These are phyloP conservation scores for Phytophthora hybrid DNA, from an alignment of 352 stramenopile genomes.

Conservation along the genomic window DNA sequence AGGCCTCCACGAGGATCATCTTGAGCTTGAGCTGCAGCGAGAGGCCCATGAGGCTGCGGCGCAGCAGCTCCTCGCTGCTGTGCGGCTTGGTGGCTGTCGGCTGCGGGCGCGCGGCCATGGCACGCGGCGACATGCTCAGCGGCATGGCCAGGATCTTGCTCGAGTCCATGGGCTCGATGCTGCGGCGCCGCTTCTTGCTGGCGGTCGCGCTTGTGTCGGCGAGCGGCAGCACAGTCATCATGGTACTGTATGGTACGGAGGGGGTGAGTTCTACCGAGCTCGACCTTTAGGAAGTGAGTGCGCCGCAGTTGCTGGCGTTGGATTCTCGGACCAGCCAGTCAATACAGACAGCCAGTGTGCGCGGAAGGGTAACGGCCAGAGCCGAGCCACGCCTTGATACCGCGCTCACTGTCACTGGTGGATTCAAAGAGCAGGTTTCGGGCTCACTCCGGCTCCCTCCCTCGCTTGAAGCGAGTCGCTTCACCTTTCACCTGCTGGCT, in stretches of 20 bases:
- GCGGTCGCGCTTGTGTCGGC: conserved; percentile 37
- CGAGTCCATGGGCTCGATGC: conserved; percentile 65
- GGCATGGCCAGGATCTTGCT: conserved; percentile 67
- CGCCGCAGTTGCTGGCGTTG: conserved; percentile 9
- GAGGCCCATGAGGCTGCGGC: conserved; percentile 78
- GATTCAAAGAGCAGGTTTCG: conserved; percentile 43
- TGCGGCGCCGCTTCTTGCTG: conserved; percentile 74
- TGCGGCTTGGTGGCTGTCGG: background rate
- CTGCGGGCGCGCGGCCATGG: conserved; percentile 37
- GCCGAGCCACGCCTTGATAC: conserved; percentile 35
- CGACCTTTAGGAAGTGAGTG: conserved; percentile 40
- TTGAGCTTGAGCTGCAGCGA: conserved; percentile 88
- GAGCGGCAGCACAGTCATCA: conserved; percentile 59
- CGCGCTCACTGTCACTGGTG: conserved; percentile 27
- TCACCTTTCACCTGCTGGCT: conserved; percentile 12
- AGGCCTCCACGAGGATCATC: conserved; percentile 85
- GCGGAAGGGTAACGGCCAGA: conserved; percentile 30
- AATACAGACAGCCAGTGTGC: conserved; percentile 40
- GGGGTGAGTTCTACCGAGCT: conserved; percentile 10
- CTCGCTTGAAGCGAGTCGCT: no score
- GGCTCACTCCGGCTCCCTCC: conserved; percentile 29
- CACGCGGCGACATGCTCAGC: conserved; percentile 44
- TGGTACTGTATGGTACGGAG: conserved; percentile 21
- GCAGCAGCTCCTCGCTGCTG: conserved; percentile 48
- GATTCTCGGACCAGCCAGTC: conserved; percentile 46